These are phyloP conservation scores for Nepenthes gracilis DNA, from an alignment of 148 eudicot genomes.

Conservation along the genomic window DNA sequence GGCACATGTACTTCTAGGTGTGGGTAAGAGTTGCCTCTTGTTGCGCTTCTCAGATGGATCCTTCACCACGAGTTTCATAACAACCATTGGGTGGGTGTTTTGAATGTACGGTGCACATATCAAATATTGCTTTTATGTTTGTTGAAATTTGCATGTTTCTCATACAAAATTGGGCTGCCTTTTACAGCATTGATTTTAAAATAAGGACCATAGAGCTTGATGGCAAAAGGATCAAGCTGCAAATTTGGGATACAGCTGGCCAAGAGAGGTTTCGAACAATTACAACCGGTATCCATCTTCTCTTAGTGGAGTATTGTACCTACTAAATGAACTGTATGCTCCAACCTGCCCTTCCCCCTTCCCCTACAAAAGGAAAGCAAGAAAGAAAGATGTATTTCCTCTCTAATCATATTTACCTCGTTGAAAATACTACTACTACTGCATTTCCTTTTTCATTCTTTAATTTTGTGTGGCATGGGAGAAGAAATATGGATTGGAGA, in stretches of 20 bases:
- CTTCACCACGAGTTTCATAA: slow-evolving; percentile 39
- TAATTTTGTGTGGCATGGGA: neutral
- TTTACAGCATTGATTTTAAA: slow-evolving; percentile 60
- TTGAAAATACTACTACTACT: no score
- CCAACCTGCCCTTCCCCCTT: no score
- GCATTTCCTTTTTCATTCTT: no score
- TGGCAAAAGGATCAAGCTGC: slow-evolving; percentile 67
- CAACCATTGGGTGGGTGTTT: slow-evolving; percentile 63
- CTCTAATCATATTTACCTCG: no score
- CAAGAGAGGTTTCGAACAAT: slow-evolving; percentile 78
- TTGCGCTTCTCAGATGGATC: slow-evolving; percentile 41
- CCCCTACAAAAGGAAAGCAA: no score
- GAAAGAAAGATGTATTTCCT: no score
- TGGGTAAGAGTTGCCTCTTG: slow-evolving; percentile 43
- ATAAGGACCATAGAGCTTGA: slow-evolving; percentile 79
- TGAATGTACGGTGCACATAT: neutral
- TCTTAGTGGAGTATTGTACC: neutral
- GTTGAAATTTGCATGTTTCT: slow-evolving; percentile 2
- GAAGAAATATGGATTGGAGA: neutral
- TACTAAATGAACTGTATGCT: neutral
- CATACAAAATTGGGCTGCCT: neutral
- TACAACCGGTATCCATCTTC: slow-evolving; percentile 44
- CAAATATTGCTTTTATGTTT: slow-evolving; percentile 1
- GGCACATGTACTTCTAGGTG: slow-evolving; percentile 13
- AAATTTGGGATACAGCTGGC: slow-evolving; percentile 86